Evolutionary conservation across 768 basidiomycete genomes (phyloP).

Genomic region (Suillus discolor): DNA sequence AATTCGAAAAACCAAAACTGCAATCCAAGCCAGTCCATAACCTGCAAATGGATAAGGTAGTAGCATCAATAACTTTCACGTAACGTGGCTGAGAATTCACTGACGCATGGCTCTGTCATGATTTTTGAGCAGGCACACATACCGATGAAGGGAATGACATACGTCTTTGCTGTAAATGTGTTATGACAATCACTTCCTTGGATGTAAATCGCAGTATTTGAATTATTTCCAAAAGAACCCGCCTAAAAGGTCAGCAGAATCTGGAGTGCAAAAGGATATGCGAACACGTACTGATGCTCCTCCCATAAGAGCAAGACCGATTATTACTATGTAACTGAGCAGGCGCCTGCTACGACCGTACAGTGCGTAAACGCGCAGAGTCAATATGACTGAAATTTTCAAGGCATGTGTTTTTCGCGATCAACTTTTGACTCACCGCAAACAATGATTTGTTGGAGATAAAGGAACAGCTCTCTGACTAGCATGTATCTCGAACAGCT

Average conservation of each 20-base stretch:
- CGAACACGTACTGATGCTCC: constrained; percentile 39
- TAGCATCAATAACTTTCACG: not conserved
- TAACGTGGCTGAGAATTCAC: not conserved
- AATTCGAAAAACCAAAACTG: constrained; percentile 52
- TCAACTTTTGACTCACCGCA: constrained; percentile 38
- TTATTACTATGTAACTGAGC: constrained; percentile 36
- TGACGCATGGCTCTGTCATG: not conserved
- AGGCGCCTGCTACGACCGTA: constrained; percentile 44
- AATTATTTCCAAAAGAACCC: constrained; percentile 44
- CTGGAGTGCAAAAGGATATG: not conserved
- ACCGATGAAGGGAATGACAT: not conserved
- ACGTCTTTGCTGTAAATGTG: constrained; percentile 10
- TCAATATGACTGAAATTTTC: constrained; percentile 39
- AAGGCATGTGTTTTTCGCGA: not conserved
- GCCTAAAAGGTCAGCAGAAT: constrained; percentile 35
- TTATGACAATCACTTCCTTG: constrained; percentile 28
- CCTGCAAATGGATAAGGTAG: constrained; percentile 17
- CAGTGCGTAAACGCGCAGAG: constrained; percentile 52
- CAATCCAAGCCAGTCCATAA: constrained; percentile 48
- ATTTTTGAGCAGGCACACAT: not conserved
- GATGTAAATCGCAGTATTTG: constrained; percentile 19
- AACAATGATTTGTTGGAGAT: constrained; percentile 48
- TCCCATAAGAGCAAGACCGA: constrained; percentile 32
- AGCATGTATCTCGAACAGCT: constrained; percentile 44
- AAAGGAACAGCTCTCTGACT: constrained; percentile 44